Base-by-base conservation (phyloP, 148 eudicot genomes). In the Polygonum aviculare region DNA sequence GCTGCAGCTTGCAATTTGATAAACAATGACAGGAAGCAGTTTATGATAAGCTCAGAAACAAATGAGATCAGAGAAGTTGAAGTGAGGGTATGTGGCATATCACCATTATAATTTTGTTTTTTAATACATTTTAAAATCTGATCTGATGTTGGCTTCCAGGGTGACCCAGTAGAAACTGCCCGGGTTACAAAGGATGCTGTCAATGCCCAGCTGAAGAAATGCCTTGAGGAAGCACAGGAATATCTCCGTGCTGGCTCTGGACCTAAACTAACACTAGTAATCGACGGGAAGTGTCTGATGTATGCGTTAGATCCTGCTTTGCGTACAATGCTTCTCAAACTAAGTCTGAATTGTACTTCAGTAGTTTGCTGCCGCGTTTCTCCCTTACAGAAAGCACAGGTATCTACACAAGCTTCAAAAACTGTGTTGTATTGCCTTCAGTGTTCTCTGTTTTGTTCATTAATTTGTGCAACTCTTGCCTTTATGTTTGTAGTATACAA, bases 241-340 rank as follows among this genome's bases (percentile, higher is more conserved):
- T 75, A 49, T 82, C 87, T 90, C 74, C 77, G 50, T 69, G 49
- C 87, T 69, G 76, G 73, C 48, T 70, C 85, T 73, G 87, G 90
- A 69, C 88, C 83, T 73, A 95, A 93, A 76, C 77, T 95, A 74
- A 83, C 98, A 19, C 97, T 95, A 81, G 84, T 95, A 45, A 90
- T 95, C 74, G 98, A 95, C 85, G 98, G 98, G 74, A 95, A 95
- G 78, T 95, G 97, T 84, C 86, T 95, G 86, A 95, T 95, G 98
- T 95, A 90, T 85, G 98, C 98, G 47, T 77, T 95, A 74, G 98
- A 95, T 81, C 93, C 90, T 55, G 86, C 77, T 82, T 81, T 92
- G 83, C 94, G 98, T 73, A 83, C 80, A 73, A 87, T 87, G 83
- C 89, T 95, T 72, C 88, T 95, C 71, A 92, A 87, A 80, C 81